Percentiles rank a stretch among this genome's conserved stretches.
These are phyloP conservation scores for Xylaria sp. DNA, from an alignment of 2,329 filamentous ascomycete genomes.

Conservation along the genomic window DNA sequence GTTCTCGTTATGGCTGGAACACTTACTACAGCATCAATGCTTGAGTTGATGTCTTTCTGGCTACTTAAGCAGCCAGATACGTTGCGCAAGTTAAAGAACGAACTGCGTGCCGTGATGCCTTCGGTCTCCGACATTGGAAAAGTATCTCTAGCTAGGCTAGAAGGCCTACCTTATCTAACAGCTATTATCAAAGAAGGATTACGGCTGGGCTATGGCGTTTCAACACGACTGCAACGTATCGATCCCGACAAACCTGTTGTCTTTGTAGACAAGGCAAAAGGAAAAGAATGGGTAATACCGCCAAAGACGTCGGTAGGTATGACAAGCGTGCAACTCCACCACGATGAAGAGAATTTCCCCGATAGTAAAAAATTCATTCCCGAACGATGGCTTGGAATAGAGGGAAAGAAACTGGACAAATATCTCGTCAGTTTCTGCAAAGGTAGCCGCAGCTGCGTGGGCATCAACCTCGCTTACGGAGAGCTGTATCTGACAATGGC, in stretches of 20 bases:
- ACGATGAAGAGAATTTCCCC: conserved; percentile 26
- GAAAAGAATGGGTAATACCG: conserved; percentile 27
- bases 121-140: conserved; percentile 13
- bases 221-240: conserved; percentile 22
- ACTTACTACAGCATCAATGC: conserved; percentile 20
- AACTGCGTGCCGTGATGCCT: conserved; percentile 26
- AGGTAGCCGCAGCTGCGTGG: conserved; percentile 31
- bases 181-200: conserved; percentile 28
- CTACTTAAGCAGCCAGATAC: conserved; percentile 27
- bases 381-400: conserved; percentile 31
- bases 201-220: conserved; percentile 20
- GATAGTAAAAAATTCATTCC: conserved; percentile 25
- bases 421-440: conserved; percentile 33
- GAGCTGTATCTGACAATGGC: conserved; percentile 20
- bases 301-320: conserved; percentile 27
- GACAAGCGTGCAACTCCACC: conserved; percentile 24
- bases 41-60: conserved; percentile 23
- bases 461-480: conserved; percentile 30
- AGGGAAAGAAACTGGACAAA: conserved; percentile 28
- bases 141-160: conserved; percentile 18
- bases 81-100: conserved; percentile 21
- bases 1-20: conserved; percentile 29
- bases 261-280: conserved; percentile 18
- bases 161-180: conserved; percentile 25
- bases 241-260: conserved; percentile 21